Conservation (phyloP, 2,329 filamentous ascomycete genomes). For the Trichophyton rubrum region DNA sequence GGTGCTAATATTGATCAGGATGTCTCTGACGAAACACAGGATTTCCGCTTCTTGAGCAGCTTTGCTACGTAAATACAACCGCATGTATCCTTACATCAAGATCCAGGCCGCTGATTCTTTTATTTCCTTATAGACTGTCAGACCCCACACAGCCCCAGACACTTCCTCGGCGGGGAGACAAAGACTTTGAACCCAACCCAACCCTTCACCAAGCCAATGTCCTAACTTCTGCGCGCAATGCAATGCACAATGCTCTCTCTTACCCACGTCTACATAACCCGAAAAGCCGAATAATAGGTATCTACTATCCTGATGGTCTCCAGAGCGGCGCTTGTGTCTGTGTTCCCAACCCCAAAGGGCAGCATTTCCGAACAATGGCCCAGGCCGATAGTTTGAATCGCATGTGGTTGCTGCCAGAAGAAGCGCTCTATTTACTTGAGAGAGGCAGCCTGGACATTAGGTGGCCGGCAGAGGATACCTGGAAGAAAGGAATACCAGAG, state of each 20-base stretch:
- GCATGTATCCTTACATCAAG: not conserved
- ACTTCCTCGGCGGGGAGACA: conserved; percentile 81
- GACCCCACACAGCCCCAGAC: conserved; percentile 27
- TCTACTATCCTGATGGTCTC: conserved; percentile 57
- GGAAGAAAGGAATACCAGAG: conserved; percentile 18
- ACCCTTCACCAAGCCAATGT: conserved; percentile 67
- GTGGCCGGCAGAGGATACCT: conserved; percentile 49
- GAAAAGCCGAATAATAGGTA: conserved; percentile 54
- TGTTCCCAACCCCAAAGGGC: conserved; percentile 59
- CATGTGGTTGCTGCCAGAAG: conserved; percentile 80
- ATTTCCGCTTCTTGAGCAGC: conserved; percentile 62
- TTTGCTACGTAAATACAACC: conserved; percentile 37
- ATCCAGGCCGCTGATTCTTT: not conserved
- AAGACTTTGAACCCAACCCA: conserved; percentile 91
- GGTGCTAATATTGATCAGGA: conserved; percentile 43
- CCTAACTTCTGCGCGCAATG: conserved; percentile 67
- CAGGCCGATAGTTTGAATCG: conserved; percentile 51
- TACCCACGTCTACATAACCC: conserved; percentile 63
- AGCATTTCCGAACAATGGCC: conserved; percentile 65
- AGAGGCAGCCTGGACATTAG: conserved; percentile 75
- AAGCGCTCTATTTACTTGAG: conserved; percentile 81
- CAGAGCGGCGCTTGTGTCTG: conserved; percentile 40
- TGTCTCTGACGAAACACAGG: conserved; percentile 67
- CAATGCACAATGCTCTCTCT: conserved; percentile 77
- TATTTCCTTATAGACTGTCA: conserved; percentile 19